A percentile compares a stretch with the other conserved stretches of the same genome.
These are phyloP conservation scores for Ajuga chamaepitys DNA, from an alignment of 257 asterid species.

Conservation along the genomic window DNA sequence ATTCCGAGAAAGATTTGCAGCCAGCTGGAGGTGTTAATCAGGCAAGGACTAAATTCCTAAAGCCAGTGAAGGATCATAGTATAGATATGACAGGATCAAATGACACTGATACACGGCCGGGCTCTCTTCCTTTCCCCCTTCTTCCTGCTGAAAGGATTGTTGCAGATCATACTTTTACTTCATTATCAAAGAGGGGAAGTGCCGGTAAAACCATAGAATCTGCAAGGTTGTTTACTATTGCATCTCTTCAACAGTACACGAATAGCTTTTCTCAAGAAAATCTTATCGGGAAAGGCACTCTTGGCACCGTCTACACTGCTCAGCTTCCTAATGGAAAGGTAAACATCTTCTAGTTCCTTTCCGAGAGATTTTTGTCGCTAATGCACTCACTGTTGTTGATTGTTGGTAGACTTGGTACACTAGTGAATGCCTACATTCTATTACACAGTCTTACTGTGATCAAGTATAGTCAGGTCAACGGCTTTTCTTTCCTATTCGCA, in stretches of 20 bases:
- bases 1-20: conserved; percentile 25
- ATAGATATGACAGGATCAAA: conserved; percentile 31
- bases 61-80: conserved; percentile 37
- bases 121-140: conserved; percentile 52
- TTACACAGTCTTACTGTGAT: too few relatives aligned
- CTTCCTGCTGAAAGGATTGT: conserved; percentile 52
- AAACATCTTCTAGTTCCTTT: neutral
- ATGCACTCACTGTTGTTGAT: too few relatives aligned
- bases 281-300: conserved; percentile 66
- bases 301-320: conserved; percentile 76
- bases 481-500: too few relatives aligned
- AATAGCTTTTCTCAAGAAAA: conserved; percentile 82
- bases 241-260: conserved; percentile 81
- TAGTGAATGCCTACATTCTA: too few relatives aligned
- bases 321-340: conserved; percentile 76
- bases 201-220: conserved; percentile 26
- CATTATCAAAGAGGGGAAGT: conserved; percentile 28
- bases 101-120: conserved; percentile 27
- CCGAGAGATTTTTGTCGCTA: neutral
- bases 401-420: too few relatives aligned
- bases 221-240: conserved; percentile 45
- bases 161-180: conserved; percentile 52
- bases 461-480: too few relatives aligned
- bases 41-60: conserved; percentile 19
- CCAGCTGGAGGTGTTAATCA: conserved; percentile 32